phyloP scores from a whole-genome alignment of 2,329 filamentous ascomycete genomes.

The Neonectria faginata region DNA sequence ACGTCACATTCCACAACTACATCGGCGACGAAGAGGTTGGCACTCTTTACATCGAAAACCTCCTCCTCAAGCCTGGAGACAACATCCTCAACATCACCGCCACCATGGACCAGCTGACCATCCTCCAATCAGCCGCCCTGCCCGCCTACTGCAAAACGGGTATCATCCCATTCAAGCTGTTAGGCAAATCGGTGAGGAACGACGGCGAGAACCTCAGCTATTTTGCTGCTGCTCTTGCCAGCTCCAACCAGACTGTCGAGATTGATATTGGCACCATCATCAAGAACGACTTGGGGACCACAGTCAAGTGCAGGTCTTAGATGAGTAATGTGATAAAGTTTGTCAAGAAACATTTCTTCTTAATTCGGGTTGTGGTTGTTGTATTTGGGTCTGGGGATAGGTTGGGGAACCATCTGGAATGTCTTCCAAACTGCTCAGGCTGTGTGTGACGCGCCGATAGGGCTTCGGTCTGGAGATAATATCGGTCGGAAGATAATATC shows the following conservation, averaged over 20 bases:
- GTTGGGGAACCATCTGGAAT: constrained; percentile 3
- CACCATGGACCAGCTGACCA: constrained; percentile 61
- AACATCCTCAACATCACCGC: constrained; percentile 68
- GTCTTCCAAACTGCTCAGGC: constrained; percentile 12
- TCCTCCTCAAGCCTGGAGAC: constrained; percentile 68
- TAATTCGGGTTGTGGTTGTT: constrained; percentile 1
- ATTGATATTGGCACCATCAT: constrained; percentile 64
- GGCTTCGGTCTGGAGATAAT: constrained; percentile 28
- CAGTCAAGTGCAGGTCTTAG: constrained; percentile 38
- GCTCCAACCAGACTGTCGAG: constrained; percentile 62
- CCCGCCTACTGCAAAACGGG: constrained; percentile 63
- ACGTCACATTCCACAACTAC: constrained; percentile 70
- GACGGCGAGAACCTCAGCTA: constrained; percentile 65
- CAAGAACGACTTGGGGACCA: constrained; percentile 46
- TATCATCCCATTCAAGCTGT: constrained; percentile 66
- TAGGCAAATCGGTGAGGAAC: constrained; percentile 64
- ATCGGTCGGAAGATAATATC: constrained; percentile 28
- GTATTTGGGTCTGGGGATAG: constrained; percentile 1
- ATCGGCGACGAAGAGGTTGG: constrained; percentile 66
- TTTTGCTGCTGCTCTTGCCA: constrained; percentile 65
- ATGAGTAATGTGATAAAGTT: constrained; percentile 16
- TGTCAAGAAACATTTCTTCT: neutral
- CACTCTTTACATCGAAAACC: constrained; percentile 66
- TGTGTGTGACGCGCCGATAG: neutral
- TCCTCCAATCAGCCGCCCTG: constrained; percentile 57